Conservation (phyloP, 169 alveolate genomes). For the Plasmodium chabaudi region DNA sequence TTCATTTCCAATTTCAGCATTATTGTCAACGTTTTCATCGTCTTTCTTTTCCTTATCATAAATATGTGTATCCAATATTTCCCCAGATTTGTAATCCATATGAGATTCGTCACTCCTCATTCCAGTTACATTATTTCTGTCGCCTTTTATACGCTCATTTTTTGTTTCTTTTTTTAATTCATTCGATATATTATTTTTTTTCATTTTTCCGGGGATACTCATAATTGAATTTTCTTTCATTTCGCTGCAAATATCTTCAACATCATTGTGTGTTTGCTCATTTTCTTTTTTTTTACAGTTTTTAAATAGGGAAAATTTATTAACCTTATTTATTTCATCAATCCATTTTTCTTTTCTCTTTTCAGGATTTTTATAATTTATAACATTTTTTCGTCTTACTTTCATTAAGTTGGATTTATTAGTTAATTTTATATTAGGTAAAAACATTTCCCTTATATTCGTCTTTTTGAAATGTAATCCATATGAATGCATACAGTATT, state of each 20-base stretch:
- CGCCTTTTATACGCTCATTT: neutral
- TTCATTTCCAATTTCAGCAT: neutral
- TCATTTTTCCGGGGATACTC: neutral
- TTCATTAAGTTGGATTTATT: neutral
- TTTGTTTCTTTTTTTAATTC: neutral
- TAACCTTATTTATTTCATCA: too few relatives aligned
- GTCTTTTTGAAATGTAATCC: conserved; percentile 10
- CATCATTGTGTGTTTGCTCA: neutral
- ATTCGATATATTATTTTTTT: neutral
- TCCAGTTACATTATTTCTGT: neutral
- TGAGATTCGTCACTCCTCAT: too few relatives aligned
- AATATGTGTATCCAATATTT: too few relatives aligned
- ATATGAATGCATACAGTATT: conserved; percentile 6
- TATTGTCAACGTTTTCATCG: neutral
- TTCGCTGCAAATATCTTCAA: neutral
- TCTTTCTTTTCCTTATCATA: neutral
- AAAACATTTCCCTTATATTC: neutral
- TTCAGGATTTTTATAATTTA: neutral
- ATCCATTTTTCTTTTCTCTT: too few relatives aligned
- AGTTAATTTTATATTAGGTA: neutral
- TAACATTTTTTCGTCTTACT: neutral
- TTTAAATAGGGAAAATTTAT: too few relatives aligned
- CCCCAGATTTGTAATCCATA: too few relatives aligned
- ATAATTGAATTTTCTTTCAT: neutral
- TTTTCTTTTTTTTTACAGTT: too few relatives aligned